Conservation (phyloP, 306 rosid species). For the Trichosanthes cucumerina region DNA sequence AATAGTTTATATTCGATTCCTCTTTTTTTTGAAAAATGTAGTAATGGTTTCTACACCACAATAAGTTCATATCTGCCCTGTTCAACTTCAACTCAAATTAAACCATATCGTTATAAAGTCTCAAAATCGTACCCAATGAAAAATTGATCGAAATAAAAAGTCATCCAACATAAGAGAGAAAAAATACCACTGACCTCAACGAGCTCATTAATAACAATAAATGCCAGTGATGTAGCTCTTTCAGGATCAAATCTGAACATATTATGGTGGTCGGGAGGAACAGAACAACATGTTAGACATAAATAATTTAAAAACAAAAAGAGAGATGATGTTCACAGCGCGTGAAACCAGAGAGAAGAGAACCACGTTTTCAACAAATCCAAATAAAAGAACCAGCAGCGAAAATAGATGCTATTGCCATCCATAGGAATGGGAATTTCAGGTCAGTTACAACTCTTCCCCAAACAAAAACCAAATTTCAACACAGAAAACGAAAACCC, state of each 20-base stretch:
- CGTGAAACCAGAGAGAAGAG: neutral
- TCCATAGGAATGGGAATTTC: neutral
- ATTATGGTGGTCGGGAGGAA: slow-evolving; percentile 2
- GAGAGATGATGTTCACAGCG: neutral
- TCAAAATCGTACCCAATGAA: neutral
- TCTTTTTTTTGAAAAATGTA: neutral
- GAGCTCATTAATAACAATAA: slow-evolving; percentile 73
- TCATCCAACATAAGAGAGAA: slow-evolving; percentile 2
- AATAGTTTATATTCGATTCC: neutral
- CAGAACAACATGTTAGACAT: neutral
- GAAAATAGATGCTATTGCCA: neutral
- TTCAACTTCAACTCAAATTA: neutral
- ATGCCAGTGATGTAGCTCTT: slow-evolving; percentile 59
- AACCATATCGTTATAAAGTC: neutral
- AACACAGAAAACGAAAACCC: neutral
- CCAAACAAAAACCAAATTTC: neutral
- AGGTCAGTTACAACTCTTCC: neutral
- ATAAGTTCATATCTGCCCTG: neutral
- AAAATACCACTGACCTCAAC: slow-evolving; percentile 49
- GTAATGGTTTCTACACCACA: neutral
- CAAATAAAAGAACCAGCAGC: neutral
- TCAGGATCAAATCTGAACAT: slow-evolving; percentile 68
- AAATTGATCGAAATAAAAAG: slow-evolving; percentile 1
- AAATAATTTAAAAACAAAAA: neutral
- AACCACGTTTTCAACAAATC: neutral